Conservation (phyloP, 1,284 basidiomycete genomes). For the Pseudozyma tsukubaensis region DNA sequence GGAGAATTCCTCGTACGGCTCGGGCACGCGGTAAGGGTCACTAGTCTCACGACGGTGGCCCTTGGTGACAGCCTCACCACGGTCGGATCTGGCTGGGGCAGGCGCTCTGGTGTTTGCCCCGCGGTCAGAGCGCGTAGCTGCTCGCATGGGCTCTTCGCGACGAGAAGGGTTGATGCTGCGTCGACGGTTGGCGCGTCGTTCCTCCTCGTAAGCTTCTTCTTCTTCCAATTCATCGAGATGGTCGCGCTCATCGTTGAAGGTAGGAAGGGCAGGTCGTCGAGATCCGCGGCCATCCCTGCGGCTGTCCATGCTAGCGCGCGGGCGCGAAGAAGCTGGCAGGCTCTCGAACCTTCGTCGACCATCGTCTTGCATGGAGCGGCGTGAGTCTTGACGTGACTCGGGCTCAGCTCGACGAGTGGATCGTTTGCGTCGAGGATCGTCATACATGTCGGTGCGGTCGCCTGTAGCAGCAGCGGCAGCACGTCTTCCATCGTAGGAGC, state of each 20-base stretch:
- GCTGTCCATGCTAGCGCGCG: constrained; percentile 9
- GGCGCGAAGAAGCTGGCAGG: constrained; percentile 15
- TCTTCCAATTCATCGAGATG: constrained; percentile 37
- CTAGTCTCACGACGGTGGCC: constrained; percentile 33
- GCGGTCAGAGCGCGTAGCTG: constrained; percentile 18
- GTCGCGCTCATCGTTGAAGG: constrained; percentile 20
- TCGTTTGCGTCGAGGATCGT: constrained; percentile 14
- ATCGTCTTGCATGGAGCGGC: constrained; percentile 9
- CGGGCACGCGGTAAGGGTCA: constrained; percentile 30
- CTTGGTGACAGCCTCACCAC: constrained; percentile 8
- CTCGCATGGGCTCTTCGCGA: not conserved
- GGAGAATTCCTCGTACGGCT: constrained; percentile 44
- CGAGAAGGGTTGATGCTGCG: constrained; percentile 19
- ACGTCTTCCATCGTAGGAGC: constrained; percentile 31
- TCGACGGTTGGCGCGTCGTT: constrained; percentile 12
- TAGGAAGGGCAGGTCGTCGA: constrained; percentile 32
- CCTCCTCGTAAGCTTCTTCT: constrained; percentile 16
- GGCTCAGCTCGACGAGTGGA: constrained; percentile 18
- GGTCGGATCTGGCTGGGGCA: constrained; percentile 10
- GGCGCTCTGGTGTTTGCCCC: not conserved
- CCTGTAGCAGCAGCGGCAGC: constrained; percentile 13
- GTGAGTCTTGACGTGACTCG: constrained; percentile 21
- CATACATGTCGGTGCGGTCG: constrained; percentile 10
- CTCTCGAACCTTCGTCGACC: constrained; percentile 21
- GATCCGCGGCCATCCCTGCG: constrained; percentile 1